Evolutionary conservation across 345 rosid genomes (phyloP).

Genomic region (Aethionema arabicum): DNA sequence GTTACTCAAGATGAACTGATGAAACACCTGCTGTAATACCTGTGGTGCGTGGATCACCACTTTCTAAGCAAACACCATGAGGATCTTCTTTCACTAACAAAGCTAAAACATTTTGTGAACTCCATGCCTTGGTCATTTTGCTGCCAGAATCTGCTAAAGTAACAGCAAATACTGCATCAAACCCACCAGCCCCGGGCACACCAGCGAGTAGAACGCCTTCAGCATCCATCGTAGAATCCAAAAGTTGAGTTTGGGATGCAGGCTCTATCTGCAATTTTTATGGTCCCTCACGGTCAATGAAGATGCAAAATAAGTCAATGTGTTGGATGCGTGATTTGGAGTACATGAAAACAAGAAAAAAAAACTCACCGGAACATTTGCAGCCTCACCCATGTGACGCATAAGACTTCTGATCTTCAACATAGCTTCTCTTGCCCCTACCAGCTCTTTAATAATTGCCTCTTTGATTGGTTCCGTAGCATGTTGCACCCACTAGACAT

Average conservation of each 20-base stretch:
- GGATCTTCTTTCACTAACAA: constrained; percentile 94
- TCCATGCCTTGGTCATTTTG: constrained; percentile 65
- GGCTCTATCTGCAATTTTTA: constrained; percentile 82
- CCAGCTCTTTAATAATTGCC: constrained; percentile 55
- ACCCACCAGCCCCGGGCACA: constrained; percentile 99
- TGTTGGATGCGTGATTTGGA: not conserved
- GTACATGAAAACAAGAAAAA: constrained; percentile 6
- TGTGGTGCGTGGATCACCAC: constrained; percentile 67
- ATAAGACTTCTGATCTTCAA: constrained; percentile 65
- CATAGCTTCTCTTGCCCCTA: constrained; percentile 79
- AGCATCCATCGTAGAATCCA: constrained; percentile 75
- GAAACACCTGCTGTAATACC: constrained; percentile 62
- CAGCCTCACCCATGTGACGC: constrained; percentile 88
- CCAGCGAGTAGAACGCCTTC: constrained; percentile 92
- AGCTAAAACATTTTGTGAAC: constrained; percentile 66
- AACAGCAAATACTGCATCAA: constrained; percentile 83
- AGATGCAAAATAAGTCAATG: constrained; percentile 6
- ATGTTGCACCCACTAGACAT: constrained; percentile 74
- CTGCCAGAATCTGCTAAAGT: constrained; percentile 64
- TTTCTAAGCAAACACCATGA: constrained; percentile 73
- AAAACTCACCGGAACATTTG: constrained; percentile 65
- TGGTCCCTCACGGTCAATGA: constrained; percentile 25
- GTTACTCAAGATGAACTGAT: constrained; percentile 51
- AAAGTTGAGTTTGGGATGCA: constrained; percentile 67
- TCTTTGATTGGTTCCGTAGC: constrained; percentile 56